Evolutionary conservation across 1,139 yeast species (phyloP), one percentile per base, ranked within the genome.

Genomic region (Geotrichum reessii): DNA sequence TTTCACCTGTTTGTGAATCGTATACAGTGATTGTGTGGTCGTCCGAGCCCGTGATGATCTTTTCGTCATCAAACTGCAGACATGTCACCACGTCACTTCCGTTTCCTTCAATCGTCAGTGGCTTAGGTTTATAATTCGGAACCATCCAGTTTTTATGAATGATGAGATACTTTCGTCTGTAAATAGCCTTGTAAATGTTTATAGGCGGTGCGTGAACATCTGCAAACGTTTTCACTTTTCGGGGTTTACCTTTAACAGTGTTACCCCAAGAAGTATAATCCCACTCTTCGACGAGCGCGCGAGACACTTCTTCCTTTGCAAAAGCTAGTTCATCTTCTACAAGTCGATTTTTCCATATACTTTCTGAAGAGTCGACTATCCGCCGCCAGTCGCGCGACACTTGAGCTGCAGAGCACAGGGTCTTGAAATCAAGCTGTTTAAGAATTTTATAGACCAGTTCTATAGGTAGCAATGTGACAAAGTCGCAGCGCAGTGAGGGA

Each of bases 21-120:
- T 90, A 91, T 9, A 95, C 85, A 62, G 89, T 84, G 62, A 93
- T 89, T 66, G 84, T 81, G 64, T 83, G 83, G 65, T 90, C 97
- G 67, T 92, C 98, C 1, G 95, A 92, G 40, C 97, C 97, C 2
- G 97, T 91, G 60, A 93, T 87, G 57, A 93, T 88, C 68, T 86
- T 86, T 61, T 91, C 95, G 55, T 87, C 92, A 70, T 92, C 98
- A 71, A 91, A 91, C 70, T 92, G 97, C 62, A 93, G 77, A 68
- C 98, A 95, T 0, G 99, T 93, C 1, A 95, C 95, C 11, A 92
- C 96, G 66, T 86, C 86, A 31, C 83, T 78, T 50, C 91, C 90
- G 66, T 85, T 88, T 17, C 95, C 95, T 12, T 81, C 80, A 19
- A 89, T 81, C 47, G 90, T 82, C 25, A 86, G 81, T 62, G 87